Conservation (phyloP, 2,329 filamentous ascomycete species). For the Diaporthe citrichinensis region DNA sequence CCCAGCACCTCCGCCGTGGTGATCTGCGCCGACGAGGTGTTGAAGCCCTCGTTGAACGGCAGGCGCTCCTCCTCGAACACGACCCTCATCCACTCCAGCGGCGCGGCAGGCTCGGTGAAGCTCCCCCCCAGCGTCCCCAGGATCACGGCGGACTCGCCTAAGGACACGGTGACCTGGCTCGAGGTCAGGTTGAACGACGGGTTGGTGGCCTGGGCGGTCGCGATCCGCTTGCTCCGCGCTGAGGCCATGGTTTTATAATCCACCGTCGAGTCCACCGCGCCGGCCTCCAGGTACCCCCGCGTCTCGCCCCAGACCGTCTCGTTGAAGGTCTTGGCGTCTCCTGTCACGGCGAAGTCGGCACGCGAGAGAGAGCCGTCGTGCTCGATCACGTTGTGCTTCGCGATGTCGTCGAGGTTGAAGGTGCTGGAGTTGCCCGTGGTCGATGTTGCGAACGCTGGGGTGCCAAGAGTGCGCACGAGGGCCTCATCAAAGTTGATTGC, state of each 20-base stretch:
- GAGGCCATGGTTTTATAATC: constrained; percentile 10
- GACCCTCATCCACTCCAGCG: constrained; percentile 20
- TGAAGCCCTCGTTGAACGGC: constrained; percentile 30
- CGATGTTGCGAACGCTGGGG: constrained; percentile 14
- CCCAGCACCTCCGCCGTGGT: constrained; percentile 3
- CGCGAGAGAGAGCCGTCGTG: constrained; percentile 26
- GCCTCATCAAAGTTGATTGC: constrained; percentile 23
- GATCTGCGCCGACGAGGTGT: constrained; percentile 16
- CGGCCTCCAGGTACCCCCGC: constrained; percentile 12
- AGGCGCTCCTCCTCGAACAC: constrained; percentile 27
- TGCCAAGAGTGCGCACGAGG: constrained; percentile 3
- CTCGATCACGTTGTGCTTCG: constrained; percentile 27
- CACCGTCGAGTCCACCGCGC: constrained; percentile 7
- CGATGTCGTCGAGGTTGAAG: constrained; percentile 28
- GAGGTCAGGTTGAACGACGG: constrained; percentile 20
- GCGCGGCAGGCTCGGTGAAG: constrained; percentile 23
- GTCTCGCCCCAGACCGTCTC: constrained; percentile 22
- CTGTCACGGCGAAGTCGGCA: constrained; percentile 16
- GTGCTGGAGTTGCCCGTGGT: constrained; percentile 17
- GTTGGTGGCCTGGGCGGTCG: constrained; percentile 18
- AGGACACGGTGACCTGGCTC: constrained; percentile 30
- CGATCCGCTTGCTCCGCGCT: background rate
- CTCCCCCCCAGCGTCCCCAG: constrained; percentile 13
- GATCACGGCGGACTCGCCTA: constrained; percentile 21
- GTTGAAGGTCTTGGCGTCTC: constrained; percentile 20